phyloP scores from a whole-genome alignment of 148 eudicot species.

The Diospyros kaki region DNA sequence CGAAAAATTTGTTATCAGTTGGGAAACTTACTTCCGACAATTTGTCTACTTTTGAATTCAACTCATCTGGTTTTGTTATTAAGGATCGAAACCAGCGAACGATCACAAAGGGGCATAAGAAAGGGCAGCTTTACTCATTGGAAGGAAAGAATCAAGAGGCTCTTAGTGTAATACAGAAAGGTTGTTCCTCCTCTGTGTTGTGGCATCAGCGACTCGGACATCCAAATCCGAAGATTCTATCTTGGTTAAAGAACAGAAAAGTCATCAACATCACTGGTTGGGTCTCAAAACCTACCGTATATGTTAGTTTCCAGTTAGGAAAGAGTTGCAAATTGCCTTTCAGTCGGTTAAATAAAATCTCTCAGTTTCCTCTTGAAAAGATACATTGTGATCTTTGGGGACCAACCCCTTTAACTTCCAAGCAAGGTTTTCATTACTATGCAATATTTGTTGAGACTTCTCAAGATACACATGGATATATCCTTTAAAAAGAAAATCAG shows the following conservation, averaged over 20 bases:
- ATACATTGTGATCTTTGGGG: constrained; percentile 5
- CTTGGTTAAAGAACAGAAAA: no score
- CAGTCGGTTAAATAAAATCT: background rate
- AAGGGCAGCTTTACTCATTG: background rate
- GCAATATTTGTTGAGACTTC: background rate
- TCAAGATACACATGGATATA: background rate
- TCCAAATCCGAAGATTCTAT: no score
- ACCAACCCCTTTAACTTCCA: background rate
- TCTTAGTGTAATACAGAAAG: background rate
- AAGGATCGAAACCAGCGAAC: background rate
- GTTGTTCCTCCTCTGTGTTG: background rate
- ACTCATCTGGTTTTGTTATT: background rate
- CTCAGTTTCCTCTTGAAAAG: background rate
- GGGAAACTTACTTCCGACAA: background rate
- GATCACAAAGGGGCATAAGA: background rate
- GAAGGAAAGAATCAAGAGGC: background rate
- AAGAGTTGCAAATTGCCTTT: background rate
- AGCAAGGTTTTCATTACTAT: background rate
- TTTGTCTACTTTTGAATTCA: background rate
- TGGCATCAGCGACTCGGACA: constrained; percentile 2
- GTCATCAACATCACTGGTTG: background rate
- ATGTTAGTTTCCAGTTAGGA: background rate
- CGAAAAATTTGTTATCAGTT: background rate
- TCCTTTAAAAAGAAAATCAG: constrained; percentile 3
- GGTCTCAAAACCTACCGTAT: background rate